Percentiles rank a stretch among this genome's conserved stretches.
These are phyloP conservation scores for Leccinum glutinopallens DNA, from an alignment of 1,284 basidiomycete species.

Conservation along the genomic window DNA sequence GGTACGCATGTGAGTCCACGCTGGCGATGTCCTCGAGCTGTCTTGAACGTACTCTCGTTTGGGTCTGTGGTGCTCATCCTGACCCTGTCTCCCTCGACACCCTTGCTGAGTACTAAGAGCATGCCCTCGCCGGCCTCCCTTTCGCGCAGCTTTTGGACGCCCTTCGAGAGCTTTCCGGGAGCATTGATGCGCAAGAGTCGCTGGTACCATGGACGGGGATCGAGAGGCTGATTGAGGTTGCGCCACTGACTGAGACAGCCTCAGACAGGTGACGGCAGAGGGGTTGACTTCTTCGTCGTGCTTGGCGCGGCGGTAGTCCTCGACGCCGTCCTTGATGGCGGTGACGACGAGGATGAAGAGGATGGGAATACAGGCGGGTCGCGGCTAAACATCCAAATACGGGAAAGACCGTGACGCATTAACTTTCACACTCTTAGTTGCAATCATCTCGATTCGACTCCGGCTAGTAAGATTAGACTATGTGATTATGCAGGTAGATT, in stretches of 20 bases:
- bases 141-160: constrained; percentile 84
- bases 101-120: constrained; percentile 63
- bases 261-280: constrained; percentile 74
- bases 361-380: constrained; percentile 83
- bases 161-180: constrained; percentile 80
- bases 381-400: constrained; percentile 88
- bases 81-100: constrained; percentile 39
- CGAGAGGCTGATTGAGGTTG: constrained; percentile 86
- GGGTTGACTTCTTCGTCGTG: constrained; percentile 94
- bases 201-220: constrained; percentile 77
- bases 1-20: constrained; percentile 62
- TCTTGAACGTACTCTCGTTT: constrained; percentile 47
- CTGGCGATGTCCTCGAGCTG: constrained; percentile 61
- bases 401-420: constrained; percentile 65
- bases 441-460: no score
- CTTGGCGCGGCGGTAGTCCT: constrained; percentile 87
- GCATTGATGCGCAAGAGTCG: constrained; percentile 66
- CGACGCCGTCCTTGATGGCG: constrained; percentile 91
- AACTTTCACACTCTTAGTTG: constrained; percentile 6
- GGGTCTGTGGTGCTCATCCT: constrained; percentile 44
- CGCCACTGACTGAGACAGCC: constrained; percentile 73
- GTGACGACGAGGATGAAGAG: constrained; percentile 88
- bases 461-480: background rate
- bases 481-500: constrained; percentile 37
- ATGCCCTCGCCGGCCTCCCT: constrained; percentile 73